Percentiles rank a stretch among this genome's conserved stretches.
Evolutionary conservation across 257 asterid genomes (phyloP).

Genomic region (Vinca minor): DNA sequence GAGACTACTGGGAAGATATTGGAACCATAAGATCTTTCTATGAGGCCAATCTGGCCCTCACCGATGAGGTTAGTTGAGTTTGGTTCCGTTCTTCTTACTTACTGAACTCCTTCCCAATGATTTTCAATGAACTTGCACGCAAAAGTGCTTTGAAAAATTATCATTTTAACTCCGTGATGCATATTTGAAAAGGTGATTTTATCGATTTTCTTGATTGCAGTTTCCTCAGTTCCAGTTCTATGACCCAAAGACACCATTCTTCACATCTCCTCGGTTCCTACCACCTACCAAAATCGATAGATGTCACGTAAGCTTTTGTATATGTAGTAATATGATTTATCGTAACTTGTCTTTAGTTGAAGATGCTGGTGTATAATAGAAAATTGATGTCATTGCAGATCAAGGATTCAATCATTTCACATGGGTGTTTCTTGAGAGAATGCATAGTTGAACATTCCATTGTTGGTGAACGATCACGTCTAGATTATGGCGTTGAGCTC

Average conservation of each 20-base stretch:
- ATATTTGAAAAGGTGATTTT: slow-evolving; percentile 3
- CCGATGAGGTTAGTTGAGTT: slow-evolving; percentile 48
- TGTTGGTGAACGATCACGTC: slow-evolving; percentile 90
- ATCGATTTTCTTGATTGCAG: slow-evolving; percentile 34
- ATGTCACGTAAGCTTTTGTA: slow-evolving; percentile 45
- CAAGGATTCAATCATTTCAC: slow-evolving; percentile 87
- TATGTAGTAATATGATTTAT: background rate
- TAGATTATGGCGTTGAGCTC: slow-evolving; percentile 79
- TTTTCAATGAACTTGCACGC: background rate
- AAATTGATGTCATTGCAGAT: slow-evolving; percentile 36
- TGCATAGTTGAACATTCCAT: slow-evolving; percentile 73
- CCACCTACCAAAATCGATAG: slow-evolving; percentile 91
- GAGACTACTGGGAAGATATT: slow-evolving; percentile 98
- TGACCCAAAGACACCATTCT: slow-evolving; percentile 89
- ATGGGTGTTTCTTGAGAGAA: slow-evolving; percentile 90
- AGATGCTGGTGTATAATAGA: slow-evolving; percentile 9
- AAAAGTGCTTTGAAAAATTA: background rate
- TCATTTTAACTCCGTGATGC: background rate
- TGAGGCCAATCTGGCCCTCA: slow-evolving; percentile 82
- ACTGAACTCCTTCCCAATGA: background rate
- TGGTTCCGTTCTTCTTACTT: slow-evolving; percentile 1
- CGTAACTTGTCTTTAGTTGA: background rate
- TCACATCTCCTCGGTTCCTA: slow-evolving; percentile 87
- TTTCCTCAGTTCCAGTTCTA: slow-evolving; percentile 69
- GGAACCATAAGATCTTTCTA: slow-evolving; percentile 81